Percentiles rank a stretch among this genome's conserved stretches.
Evolutionary conservation across 2,329 filamentous ascomycete genomes (phyloP).

Genomic region (Microthyrium microscopicum): DNA sequence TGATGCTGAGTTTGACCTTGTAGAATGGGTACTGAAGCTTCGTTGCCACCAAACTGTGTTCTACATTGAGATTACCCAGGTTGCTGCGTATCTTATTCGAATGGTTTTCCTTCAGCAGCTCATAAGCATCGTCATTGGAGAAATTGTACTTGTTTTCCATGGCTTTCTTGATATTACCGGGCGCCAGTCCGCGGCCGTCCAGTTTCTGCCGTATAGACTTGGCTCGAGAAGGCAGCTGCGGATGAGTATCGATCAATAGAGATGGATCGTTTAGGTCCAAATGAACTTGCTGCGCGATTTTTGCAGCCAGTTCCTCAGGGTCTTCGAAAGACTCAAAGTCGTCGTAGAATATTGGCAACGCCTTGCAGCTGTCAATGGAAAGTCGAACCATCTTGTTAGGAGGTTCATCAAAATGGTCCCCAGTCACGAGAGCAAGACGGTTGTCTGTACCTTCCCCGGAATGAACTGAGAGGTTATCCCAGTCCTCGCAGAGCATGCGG

Average conservation of each 20-base stretch:
- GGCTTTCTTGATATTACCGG: slow-evolving; percentile 53
- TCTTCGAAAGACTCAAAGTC: slow-evolving; percentile 62
- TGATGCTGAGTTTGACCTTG: slow-evolving; percentile 59
- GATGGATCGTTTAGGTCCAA: slow-evolving; percentile 80
- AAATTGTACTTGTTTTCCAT: slow-evolving; percentile 79
- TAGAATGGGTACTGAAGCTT: slow-evolving; percentile 95
- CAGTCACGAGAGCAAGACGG: slow-evolving; percentile 13
- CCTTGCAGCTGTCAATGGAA: slow-evolving; percentile 13
- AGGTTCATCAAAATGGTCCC: slow-evolving; percentile 16
- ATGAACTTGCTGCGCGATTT: slow-evolving; percentile 59
- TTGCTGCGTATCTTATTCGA: slow-evolving; percentile 91
- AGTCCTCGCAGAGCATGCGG: slow-evolving; percentile 72
- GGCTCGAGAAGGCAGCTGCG: not conserved
- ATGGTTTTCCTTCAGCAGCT: slow-evolving; percentile 81
- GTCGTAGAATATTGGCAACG: slow-evolving; percentile 15
- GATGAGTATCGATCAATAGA: slow-evolving; percentile 51
- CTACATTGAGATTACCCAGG: slow-evolving; percentile 77
- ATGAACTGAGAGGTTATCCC: slow-evolving; percentile 43
- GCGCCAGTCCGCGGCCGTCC: slow-evolving; percentile 45
- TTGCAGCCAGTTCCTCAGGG: slow-evolving; percentile 55
- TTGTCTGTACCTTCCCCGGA: slow-evolving; percentile 20
- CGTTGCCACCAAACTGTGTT: slow-evolving; percentile 82
- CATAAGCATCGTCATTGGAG: slow-evolving; percentile 91
- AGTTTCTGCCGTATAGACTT: slow-evolving; percentile 21
- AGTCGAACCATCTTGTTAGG: slow-evolving; percentile 52